phyloP scores from a whole-genome alignment of 768 basidiomycete species.

The Lactarius hatsudake region DNA sequence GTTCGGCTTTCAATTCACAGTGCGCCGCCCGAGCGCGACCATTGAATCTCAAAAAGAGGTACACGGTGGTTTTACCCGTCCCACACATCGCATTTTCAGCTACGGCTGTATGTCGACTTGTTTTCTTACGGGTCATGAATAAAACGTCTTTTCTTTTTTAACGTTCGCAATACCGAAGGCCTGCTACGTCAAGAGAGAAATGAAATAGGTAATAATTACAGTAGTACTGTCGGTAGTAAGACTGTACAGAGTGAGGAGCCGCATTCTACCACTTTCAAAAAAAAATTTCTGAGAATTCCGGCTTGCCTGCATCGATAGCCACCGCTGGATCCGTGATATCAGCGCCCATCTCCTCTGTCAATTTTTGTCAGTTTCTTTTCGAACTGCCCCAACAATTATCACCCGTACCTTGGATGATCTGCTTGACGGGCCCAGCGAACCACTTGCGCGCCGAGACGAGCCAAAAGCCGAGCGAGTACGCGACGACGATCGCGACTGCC shows the following conservation, averaged over 20 bases:
- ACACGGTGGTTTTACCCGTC: neutral
- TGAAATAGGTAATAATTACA: neutral
- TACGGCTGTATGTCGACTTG: neutral
- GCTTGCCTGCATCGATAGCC: constrained; percentile 24
- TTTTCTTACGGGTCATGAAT: neutral
- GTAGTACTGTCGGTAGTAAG: neutral
- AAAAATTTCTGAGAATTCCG: neutral
- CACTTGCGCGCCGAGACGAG: constrained; percentile 65
- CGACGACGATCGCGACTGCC: constrained; percentile 69
- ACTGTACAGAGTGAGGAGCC: neutral
- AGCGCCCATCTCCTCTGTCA: constrained; percentile 45
- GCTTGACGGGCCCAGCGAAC: constrained; percentile 69
- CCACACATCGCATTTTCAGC: neutral
- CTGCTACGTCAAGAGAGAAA: neutral
- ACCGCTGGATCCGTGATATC: constrained; percentile 44
- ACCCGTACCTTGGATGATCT: constrained; percentile 41
- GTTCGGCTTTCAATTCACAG: too few relatives aligned
- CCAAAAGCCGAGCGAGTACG: constrained; percentile 69
- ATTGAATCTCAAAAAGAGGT: too few relatives aligned
- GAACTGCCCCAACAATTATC: too few relatives aligned
- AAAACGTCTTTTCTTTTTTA: neutral
- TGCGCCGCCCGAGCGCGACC: too few relatives aligned
- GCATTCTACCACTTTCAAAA: too few relatives aligned
- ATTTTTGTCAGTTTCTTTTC: constrained; percentile 32
- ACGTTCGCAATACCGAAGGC: too few relatives aligned